These are phyloP conservation scores for Aspergillus uvarum DNA, from an alignment of 2,329 filamentous ascomycete genomes.

Conservation along the genomic window DNA sequence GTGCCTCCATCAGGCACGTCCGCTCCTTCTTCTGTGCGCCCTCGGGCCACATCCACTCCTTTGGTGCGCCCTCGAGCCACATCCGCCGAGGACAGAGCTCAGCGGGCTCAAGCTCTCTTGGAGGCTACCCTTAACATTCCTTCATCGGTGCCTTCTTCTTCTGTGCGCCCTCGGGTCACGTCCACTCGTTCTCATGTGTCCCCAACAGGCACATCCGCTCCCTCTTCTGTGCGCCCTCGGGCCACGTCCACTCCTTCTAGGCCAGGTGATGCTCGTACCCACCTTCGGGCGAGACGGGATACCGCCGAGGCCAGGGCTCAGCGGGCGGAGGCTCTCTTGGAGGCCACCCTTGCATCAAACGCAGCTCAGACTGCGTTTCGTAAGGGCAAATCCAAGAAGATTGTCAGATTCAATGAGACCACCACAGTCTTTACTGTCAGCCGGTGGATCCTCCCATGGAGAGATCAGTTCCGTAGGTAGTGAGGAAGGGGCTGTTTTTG, in stretches of 20 bases:
- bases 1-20: no score
- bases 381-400: neutral
- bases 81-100: no score
- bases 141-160: no score
- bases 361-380: neutral
- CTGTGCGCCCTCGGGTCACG: no score
- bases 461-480: no score
- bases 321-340: neutral
- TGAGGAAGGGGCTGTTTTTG: no score
- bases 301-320: neutral
- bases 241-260: neutral
- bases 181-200: no score
- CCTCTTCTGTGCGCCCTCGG: neutral
- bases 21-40: neutral
- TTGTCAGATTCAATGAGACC: neutral
- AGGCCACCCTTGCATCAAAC: neutral
- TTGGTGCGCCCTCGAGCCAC: neutral
- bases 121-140: no score
- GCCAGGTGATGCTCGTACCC: no score
- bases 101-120: no score
- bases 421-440: neutral
- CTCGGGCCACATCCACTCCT: neutral
- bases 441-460: neutral
- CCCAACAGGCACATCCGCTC: neutral
- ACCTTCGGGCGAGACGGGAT: no score